Base-by-base conservation (phyloP, 345 rosid genomes). In the Eucalyptus erythrocorys region DNA sequence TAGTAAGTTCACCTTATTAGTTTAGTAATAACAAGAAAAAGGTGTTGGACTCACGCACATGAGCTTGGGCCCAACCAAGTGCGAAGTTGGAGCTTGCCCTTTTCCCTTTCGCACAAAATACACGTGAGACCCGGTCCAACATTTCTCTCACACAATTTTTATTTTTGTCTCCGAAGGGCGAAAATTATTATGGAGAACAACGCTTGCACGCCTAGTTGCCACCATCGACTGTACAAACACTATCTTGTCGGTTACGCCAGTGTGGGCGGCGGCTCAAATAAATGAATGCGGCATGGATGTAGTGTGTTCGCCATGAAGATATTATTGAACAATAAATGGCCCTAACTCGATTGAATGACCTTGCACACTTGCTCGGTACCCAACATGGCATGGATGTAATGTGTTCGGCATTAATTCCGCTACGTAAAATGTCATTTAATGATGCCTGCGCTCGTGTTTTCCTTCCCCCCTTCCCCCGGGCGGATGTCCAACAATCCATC, bases 391-490 rank as follows among this genome's bases (percentile, higher is more conserved):
- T 11, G 10, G 82, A 37, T 40, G 47, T 76, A 71, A 76, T 76
- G 82, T 76, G 81, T 71, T 37, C 21, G 45, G 47, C 82, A 76
- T 37, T 76, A 37, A 76, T 76, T 76, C 47, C 30, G 15, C 84
- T 10, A 13, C 30, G 1, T 21, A 76, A 76, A 37, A 11, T 10
- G 24, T 76, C 84, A 76, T 76, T 76, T 10, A 40, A 76, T 76
- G 47, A 71, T 76, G 82, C 21, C 8, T 76, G 27, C 47, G 40
- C 45, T 34, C 21, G 4, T 71, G 81, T 17, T 34, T n/a, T 37
- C 3, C 40, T 12, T 2, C 45, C 14, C 26, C 24, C 6, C 0
- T 8, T 16, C 7, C 19, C 19, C 1, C 8, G 7, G 21, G 10
- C 4, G 12, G 79, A 34, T 68, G 13, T 34, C 81, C 81, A 34